Conservation (phyloP, 2,329 filamentous ascomycete genomes). For the Xylaria multiplex region DNA sequence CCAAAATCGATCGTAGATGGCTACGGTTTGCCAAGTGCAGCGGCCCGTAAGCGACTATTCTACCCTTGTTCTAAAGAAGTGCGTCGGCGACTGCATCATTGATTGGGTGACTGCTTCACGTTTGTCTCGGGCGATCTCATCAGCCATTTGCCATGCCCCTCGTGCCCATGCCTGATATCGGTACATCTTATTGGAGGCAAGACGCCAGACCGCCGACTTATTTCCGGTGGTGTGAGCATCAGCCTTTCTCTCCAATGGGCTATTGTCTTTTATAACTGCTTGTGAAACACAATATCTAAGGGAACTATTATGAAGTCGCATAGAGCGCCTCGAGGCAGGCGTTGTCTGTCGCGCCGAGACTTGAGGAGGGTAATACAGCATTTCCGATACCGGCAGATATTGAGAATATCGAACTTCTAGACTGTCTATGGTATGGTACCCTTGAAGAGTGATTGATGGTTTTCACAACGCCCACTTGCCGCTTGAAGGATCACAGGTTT, state of each 20-base stretch:
- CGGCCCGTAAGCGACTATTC: constrained; percentile 3
- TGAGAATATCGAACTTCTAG: background rate
- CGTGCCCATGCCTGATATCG: constrained; percentile 3
- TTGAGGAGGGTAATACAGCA: background rate
- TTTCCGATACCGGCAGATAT: constrained; percentile 19
- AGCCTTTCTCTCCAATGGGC: background rate
- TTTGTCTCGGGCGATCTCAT: background rate
- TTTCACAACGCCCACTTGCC: background rate
- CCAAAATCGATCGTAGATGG: background rate
- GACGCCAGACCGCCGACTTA: constrained; percentile 11
- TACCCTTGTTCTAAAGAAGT: constrained; percentile 16
- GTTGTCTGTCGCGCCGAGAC: background rate
- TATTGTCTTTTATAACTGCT: constrained; percentile 6
- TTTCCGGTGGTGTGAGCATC: constrained; percentile 11
- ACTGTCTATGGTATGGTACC: no score
- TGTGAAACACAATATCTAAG: background rate
- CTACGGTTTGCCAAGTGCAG: constrained; percentile 16
- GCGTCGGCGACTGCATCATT: constrained; percentile 4
- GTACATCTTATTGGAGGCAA: background rate
- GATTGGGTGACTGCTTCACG: constrained; percentile 14
- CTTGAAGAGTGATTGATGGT: background rate
- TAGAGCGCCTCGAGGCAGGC: constrained; percentile 6
- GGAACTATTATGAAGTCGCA: constrained; percentile 3
- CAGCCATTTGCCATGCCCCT: background rate
- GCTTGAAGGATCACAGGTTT: no score